Conservation (phyloP, 2,329 filamentous ascomycete genomes). For the Trichoderma semiorbis region DNA sequence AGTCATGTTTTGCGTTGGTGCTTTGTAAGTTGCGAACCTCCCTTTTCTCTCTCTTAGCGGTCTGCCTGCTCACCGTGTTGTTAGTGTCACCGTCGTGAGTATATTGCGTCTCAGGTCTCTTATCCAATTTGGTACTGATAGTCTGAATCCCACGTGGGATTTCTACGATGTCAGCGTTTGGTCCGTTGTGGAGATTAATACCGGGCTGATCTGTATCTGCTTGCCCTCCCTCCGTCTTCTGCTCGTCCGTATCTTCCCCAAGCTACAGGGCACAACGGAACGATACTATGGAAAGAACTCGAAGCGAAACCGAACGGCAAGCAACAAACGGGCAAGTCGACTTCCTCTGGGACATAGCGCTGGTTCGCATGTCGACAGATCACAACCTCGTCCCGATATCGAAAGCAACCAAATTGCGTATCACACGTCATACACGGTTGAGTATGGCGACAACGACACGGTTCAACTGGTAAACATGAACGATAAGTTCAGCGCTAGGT, state of each 20-base stretch:
- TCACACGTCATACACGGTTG: slow-evolving; percentile 35
- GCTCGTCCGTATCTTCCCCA: slow-evolving; percentile 39
- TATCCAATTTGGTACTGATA: slow-evolving; percentile 29
- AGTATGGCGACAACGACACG: slow-evolving; percentile 25
- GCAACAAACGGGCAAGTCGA: slow-evolving; percentile 17
- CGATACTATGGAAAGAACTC: slow-evolving; percentile 29
- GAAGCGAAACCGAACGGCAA: slow-evolving; percentile 18
- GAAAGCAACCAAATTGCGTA: slow-evolving; percentile 31
- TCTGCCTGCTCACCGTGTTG: background rate
- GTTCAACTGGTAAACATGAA: slow-evolving; percentile 17
- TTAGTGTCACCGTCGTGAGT: slow-evolving; percentile 37
- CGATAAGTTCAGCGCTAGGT: slow-evolving; percentile 12
- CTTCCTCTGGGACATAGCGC: slow-evolving; percentile 23
- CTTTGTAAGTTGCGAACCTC: slow-evolving; percentile 35
- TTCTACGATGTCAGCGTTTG: slow-evolving; percentile 32
- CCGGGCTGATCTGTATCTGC: slow-evolving; percentile 39
- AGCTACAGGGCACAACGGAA: slow-evolving; percentile 30
- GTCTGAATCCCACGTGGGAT: slow-evolving; percentile 36
- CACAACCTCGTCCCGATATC: slow-evolving; percentile 21
- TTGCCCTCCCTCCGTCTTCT: slow-evolving; percentile 37
- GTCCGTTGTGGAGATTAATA: slow-evolving; percentile 39
- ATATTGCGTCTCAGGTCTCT: slow-evolving; percentile 36
- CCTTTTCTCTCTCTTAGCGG: background rate
- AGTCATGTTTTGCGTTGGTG: slow-evolving; percentile 50
- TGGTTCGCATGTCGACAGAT: slow-evolving; percentile 26